Base-by-base conservation (phyloP, 2,329 filamentous ascomycete genomes). In the Pezicula rhizophila region DNA sequence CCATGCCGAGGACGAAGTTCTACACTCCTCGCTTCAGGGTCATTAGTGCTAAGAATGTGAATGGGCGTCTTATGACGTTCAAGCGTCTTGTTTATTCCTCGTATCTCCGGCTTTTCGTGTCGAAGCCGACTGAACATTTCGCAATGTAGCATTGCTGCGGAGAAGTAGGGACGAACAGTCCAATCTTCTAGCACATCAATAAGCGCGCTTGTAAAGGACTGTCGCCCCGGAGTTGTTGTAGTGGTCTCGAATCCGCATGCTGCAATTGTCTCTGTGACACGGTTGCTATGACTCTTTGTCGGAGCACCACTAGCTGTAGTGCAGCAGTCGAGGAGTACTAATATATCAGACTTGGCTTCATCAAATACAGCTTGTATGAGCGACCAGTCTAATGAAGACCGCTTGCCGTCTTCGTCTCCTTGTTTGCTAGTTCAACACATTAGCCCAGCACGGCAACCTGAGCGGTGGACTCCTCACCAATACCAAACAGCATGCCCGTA, bases 131-230 rank as follows among this genome's bases (percentile, higher is more conserved):
- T 33, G 4, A 57, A 48, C 12, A 58, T 45, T 26, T 57, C 52
- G 20, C 54, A 55, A 10, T 58, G 56, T n/a, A 58, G 50, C 53
- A 57, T 56, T 8, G 54, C 55, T 7, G 49, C 56, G 2, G 55
- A 56, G 26, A 57, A 58, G 4, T 52, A 52, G 18, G 44, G 42
- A 38, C 53, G 48, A 15, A 50, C 44, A 15, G 52, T 50, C 56
- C 55, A 58, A 15, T 53, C 49, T 33, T 56, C 47, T 8, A 58
- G 46, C 2, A 57, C 55, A 25, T 51, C 48, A 11, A 57, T 53
- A 1, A 58, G 38, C 4, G 56, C 53, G 47, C 52, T 50, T 10
- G 53, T 56, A 31, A 58, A 56, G 4, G 49, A 50, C 47, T 57
- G 45, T 10, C 50, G 42, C 4, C 47, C 55, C 6, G 53, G 50